Evolutionary conservation across 2,329 filamentous ascomycete genomes (phyloP).

Genomic region (Verticillium klebahnii): DNA sequence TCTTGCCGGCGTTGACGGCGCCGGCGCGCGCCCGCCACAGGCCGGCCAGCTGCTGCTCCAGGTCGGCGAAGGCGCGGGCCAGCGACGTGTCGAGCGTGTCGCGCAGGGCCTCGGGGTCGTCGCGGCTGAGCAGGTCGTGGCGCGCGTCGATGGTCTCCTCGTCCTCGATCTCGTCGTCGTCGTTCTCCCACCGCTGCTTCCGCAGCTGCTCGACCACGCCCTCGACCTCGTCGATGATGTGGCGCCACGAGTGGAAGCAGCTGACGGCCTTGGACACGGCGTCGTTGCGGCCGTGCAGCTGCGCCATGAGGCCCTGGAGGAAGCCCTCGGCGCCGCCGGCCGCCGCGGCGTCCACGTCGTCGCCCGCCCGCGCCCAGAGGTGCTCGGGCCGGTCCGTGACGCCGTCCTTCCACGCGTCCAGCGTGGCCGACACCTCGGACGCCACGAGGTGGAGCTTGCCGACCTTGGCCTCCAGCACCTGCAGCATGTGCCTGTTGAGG

Average conservation of each 20-base stretch:
- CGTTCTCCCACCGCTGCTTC: constrained; percentile 70
- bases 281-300: constrained; percentile 68
- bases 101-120: constrained; percentile 63
- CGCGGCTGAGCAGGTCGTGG: constrained; percentile 63
- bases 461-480: constrained; percentile 59
- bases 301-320: constrained; percentile 63
- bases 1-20: constrained; percentile 41
- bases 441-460: constrained; percentile 61
- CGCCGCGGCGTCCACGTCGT: constrained; percentile 60
- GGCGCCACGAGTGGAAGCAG: constrained; percentile 68
- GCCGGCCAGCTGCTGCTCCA: constrained; percentile 50
- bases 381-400: constrained; percentile 44
- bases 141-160: constrained; percentile 64
- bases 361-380: constrained; percentile 64
- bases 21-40: constrained; percentile 45
- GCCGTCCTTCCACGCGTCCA: constrained; percentile 56
- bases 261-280: constrained; percentile 57
- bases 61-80: constrained; percentile 48
- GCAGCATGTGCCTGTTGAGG: constrained; percentile 64
- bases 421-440: constrained; percentile 55
- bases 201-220: constrained; percentile 60
- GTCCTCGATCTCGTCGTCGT: constrained; percentile 64
- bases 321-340: constrained; percentile 57
- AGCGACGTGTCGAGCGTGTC: constrained; percentile 54
- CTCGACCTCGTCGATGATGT: constrained; percentile 64